These are phyloP conservation scores for Trametes versicolor DNA, from an alignment of 1,284 basidiomycete species.

Conservation along the genomic window DNA sequence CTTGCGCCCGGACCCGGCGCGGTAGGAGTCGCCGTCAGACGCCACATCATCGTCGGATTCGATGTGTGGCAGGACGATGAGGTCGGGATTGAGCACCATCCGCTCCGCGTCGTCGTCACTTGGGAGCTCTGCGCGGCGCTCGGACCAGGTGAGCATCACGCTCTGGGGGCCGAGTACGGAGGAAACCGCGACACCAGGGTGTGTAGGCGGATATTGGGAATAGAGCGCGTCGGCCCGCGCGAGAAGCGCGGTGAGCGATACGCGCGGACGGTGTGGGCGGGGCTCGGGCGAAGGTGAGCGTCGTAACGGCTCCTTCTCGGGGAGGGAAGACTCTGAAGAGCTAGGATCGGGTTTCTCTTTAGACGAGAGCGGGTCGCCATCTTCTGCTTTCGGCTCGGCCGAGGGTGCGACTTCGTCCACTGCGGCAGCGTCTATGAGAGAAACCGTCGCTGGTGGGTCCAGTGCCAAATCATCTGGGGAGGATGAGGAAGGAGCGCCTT, in stretches of 20 bases:
- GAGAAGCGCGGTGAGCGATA: slow-evolving; percentile 55
- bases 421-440: neutral
- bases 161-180: slow-evolving; percentile 78
- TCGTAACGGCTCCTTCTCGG: slow-evolving; percentile 26
- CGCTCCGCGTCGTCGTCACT: slow-evolving; percentile 68
- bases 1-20: slow-evolving; percentile 23
- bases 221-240: slow-evolving; percentile 55
- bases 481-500: neutral
- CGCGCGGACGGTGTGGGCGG: slow-evolving; percentile 38
- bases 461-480: neutral
- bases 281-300: slow-evolving; percentile 30
- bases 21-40: slow-evolving; percentile 39
- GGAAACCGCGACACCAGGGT: slow-evolving; percentile 58
- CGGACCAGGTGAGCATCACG: slow-evolving; percentile 67
- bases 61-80: slow-evolving; percentile 60
- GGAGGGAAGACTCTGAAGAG: slow-evolving; percentile 11
- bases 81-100: slow-evolving; percentile 63
- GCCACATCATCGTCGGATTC: slow-evolving; percentile 39
- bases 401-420: neutral
- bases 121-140: slow-evolving; percentile 51
- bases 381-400: neutral
- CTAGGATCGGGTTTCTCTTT: slow-evolving; percentile 7
- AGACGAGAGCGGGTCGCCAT: neutral
- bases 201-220: slow-evolving; percentile 54
- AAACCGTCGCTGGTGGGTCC: neutral